These are phyloP conservation scores for Triangularia setosa DNA, from an alignment of 2,329 filamentous ascomycete species.

Conservation along the genomic window DNA sequence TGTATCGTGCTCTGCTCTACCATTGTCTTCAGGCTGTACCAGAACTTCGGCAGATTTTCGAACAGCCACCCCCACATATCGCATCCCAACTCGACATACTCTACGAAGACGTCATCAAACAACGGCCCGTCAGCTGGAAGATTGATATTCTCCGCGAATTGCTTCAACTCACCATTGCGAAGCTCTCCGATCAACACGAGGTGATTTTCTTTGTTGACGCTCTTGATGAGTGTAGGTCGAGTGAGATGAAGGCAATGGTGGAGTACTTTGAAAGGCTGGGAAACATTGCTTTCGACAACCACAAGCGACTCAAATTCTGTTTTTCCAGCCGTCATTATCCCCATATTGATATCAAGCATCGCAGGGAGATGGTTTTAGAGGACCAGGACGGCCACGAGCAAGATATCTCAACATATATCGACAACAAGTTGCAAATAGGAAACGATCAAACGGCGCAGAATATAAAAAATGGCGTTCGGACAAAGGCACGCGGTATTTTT, in stretches of 20 bases:
- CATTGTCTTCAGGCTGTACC: slow-evolving; percentile 6
- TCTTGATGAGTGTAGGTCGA: slow-evolving; percentile 22
- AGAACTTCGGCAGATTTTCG: background rate
- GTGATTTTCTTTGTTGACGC: slow-evolving; percentile 18
- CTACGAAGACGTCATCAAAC: background rate
- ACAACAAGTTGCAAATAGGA: slow-evolving; percentile 11
- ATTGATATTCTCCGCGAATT: slow-evolving; percentile 3
- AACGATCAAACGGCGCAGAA: background rate
- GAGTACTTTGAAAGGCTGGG: slow-evolving; percentile 12
- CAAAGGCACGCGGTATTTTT: slow-evolving; percentile 18
- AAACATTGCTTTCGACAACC: background rate
- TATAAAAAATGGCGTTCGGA: slow-evolving; percentile 2
- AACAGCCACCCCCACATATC: too few relatives aligned
- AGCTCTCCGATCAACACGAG: background rate
- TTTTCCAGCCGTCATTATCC: slow-evolving; percentile 21
- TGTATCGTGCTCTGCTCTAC: slow-evolving; percentile 19
- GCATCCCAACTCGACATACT: too few relatives aligned
- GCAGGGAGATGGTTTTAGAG: slow-evolving; percentile 11
- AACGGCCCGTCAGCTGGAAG: too few relatives aligned
- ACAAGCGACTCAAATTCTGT: background rate
- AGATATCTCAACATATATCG: slow-evolving; percentile 18
- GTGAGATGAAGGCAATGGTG: slow-evolving; percentile 13
- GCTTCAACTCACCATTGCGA: background rate
- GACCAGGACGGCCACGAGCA: background rate
- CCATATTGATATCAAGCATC: slow-evolving; percentile 12